Conservation (phyloP, 2,329 filamentous ascomycete species). For the Trichoderma hamatum region DNA sequence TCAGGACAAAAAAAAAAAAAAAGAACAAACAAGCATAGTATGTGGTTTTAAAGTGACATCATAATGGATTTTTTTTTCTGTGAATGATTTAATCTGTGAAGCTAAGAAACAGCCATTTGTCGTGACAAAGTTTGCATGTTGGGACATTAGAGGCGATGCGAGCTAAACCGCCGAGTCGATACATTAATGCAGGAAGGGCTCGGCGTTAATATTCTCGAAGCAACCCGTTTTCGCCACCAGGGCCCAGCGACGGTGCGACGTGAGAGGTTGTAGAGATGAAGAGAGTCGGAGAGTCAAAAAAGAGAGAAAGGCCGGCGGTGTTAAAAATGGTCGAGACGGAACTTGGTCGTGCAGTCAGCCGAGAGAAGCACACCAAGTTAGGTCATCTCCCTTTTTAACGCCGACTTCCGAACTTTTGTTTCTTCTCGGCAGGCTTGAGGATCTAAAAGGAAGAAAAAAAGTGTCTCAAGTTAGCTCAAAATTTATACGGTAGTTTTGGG, state of each 20-base stretch:
- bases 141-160: conserved; percentile 43
- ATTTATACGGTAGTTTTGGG: neutral
- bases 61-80: conserved; percentile 27
- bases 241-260: conserved; percentile 27
- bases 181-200: conserved; percentile 27
- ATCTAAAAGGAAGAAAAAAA: conserved; percentile 60
- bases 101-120: conserved; percentile 49
- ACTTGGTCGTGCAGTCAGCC: conserved; percentile 31
- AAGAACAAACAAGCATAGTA: neutral
- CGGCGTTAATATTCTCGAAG: conserved; percentile 24
- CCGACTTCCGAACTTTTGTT: conserved; percentile 97
- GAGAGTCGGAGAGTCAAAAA: conserved; percentile 29
- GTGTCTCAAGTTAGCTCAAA: neutral
- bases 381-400: conserved; percentile 62
- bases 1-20: neutral
- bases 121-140: conserved; percentile 45
- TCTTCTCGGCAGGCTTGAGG: conserved; percentile 99
- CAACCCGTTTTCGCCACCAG: conserved; percentile 27
- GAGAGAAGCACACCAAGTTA: neutral
- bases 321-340: conserved; percentile 29
- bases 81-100: conserved; percentile 46
- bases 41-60: conserved; percentile 24
- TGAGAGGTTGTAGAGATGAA: conserved; percentile 29
- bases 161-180: conserved; percentile 29
- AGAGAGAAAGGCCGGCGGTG: conserved; percentile 11